These are phyloP conservation scores for Cajanus cajan DNA, from an alignment of 306 rosid genomes.

Conservation along the genomic window DNA sequence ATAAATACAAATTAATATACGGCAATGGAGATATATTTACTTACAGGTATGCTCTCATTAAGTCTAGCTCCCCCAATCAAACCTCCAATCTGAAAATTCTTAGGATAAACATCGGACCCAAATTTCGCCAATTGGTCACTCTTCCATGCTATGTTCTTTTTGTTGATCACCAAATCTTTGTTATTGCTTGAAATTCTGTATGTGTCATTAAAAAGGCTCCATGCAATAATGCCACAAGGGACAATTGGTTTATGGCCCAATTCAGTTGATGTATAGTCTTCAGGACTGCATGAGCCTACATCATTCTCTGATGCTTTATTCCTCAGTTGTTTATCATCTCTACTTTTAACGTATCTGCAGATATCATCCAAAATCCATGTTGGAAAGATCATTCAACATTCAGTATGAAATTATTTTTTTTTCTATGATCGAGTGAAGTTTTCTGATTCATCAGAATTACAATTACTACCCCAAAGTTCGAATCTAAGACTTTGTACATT, in stretches of 20 bases:
- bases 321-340: conserved; percentile 59
- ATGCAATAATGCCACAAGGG: conserved; percentile 88
- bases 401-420: background rate
- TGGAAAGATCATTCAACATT: conserved; percentile 20
- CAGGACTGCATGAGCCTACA: conserved; percentile 48
- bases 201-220: conserved; percentile 94
- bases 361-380: conserved; percentile 28
- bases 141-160: conserved; percentile 82
- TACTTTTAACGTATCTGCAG: conserved; percentile 72
- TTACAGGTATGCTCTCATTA: conserved; percentile 70
- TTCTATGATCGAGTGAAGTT: background rate
- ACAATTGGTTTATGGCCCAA: conserved; percentile 45
- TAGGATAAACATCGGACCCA: conserved; percentile 76
- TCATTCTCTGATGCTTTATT: conserved; percentile 30
- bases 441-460: too few relatives aligned
- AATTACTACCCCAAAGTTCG: too few relatives aligned
- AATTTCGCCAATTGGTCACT: conserved; percentile 66
- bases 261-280: conserved; percentile 23
- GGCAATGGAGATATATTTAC: conserved; percentile 40
- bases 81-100: conserved; percentile 63
- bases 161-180: conserved; percentile 50
- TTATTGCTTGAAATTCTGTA: conserved; percentile 55
- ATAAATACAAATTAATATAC: background rate
- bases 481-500: too few relatives aligned
- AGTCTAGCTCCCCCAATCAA: conserved; percentile 81